Conservation (phyloP, 2,329 filamentous ascomycete species). For the Hypoxylon sp. region DNA sequence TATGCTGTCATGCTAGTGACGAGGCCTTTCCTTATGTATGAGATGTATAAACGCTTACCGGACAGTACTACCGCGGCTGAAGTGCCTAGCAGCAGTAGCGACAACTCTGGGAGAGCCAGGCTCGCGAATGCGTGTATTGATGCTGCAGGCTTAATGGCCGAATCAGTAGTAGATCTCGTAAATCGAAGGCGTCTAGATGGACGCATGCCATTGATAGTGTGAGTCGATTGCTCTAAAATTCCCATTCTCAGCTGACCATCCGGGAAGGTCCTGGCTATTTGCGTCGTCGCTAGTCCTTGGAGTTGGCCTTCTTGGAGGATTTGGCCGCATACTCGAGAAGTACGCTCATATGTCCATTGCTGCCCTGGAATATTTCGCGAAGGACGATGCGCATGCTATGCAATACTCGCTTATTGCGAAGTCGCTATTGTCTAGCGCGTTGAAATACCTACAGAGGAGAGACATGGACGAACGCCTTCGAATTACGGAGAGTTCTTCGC, state of each 20-base stretch:
- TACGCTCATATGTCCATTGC: slow-evolving; percentile 64
- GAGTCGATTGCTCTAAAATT: slow-evolving; percentile 48
- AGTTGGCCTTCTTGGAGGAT: slow-evolving; percentile 65
- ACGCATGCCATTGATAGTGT: slow-evolving; percentile 66
- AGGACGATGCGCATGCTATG: slow-evolving; percentile 64
- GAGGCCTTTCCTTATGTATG: slow-evolving; percentile 70
- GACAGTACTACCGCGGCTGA: slow-evolving; percentile 50
- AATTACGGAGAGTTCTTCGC: slow-evolving; percentile 66
- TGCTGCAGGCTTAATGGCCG: slow-evolving; percentile 68
- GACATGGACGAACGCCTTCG: slow-evolving; percentile 63
- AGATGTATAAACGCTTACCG: slow-evolving; percentile 63
- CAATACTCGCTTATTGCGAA: slow-evolving; percentile 69
- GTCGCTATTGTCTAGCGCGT: slow-evolving; percentile 63
- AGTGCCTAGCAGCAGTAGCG: slow-evolving; percentile 46
- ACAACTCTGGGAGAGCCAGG: slow-evolving; percentile 62
- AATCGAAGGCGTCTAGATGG: slow-evolving; percentile 60
- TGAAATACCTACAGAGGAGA: slow-evolving; percentile 63
- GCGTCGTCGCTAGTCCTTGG: slow-evolving; percentile 67
- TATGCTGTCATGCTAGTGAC: slow-evolving; percentile 72
- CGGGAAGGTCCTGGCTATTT: slow-evolving; percentile 66
- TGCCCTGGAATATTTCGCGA: slow-evolving; percentile 65
- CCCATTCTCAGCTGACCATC: background rate
- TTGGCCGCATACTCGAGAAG: slow-evolving; percentile 67
- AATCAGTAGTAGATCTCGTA: slow-evolving; percentile 63
- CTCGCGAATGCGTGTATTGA: slow-evolving; percentile 70